Evolutionary conservation across 495 filamentous ascomycete species (phyloP), one percentile per base, ranked within the genome.

Genomic region (Xylaria intraflava): DNA sequence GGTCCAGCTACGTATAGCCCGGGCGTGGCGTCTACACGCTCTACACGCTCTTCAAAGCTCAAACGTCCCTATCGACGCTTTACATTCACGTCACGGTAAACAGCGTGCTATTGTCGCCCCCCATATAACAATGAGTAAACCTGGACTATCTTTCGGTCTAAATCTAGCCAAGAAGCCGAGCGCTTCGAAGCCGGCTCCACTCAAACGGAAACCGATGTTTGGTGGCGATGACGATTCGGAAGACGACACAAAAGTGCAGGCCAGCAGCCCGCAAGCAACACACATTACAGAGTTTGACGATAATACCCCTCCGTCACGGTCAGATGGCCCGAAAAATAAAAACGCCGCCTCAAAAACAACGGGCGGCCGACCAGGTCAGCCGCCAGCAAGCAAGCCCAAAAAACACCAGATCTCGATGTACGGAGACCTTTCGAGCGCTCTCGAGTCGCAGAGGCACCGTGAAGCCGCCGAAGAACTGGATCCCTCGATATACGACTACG

Each of bases 401-500:
- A 58, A 74, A 44, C 41, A 58, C 1, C 66, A 66, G 20, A 64
- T 68, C 20, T 65, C 65, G 9, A 67, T 71, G 56, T 80, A 81
- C 57, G 73, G 75, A 29, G 75, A 83, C 55, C 68, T 84, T 6
- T 83, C 80, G 36, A 73, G 75, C 58, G 70, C 73, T 0, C 69
- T 77, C 26, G 72, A 74, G 42, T 79, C 81, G 41, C 73, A 73
- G 45, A 80, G 79, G 41, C 72, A 83, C 56, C 72, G 76, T 24
- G 67, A 78, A 54, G 75, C 76, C 9, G 84, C 83, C n/a, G 72
- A 75, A 26, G 70, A 72, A 36, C 50, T 81, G 8, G 86, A 90
- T 64, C 69, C 86, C 3, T 78, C 76, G 24, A 83, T 90, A 60
- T 90, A 87, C 70, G 86, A 89, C 68, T 90, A 89, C 68, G 86